Evolutionary conservation across 805 yeast species (phyloP), one percentile per base, ranked within the genome.

Genomic region (Tetrapisispora namnaoensis): DNA sequence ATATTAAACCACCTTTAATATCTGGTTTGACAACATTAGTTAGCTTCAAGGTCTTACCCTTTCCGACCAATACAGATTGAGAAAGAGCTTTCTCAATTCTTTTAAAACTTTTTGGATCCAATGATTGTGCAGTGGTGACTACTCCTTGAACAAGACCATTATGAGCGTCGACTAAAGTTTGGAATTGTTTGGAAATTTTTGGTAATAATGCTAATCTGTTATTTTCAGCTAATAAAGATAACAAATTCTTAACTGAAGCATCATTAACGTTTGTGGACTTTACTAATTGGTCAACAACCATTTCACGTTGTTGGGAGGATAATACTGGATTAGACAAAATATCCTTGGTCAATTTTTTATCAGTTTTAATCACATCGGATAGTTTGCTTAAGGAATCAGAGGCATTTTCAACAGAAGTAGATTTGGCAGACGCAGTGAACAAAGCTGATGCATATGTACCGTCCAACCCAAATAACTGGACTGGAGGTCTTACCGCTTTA

Each of bases 361-460:
- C 97, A 55, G 74, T 66, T 45, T 73, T 61, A 55, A 89, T 64
- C 55, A 82, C 70, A 30, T 50, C 49, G 38, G 72, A 64, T 59
- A 93, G 69, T 55, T 78, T 70, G 57, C 68, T 68, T 62, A 93
- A 79, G 39, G 90, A 79, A 62, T 74, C 74, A 60, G 76, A 75
- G 49, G 90, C 82, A 54, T 81, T 70, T 56, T 82, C 91, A 59
- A 89, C 73, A 10, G 87, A 74, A 35, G 95, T 78, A 59, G 80
- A 80, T 76, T 86, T 83, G 57, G 83, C 83, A 49, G 98, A 83
- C 21, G 98, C 97, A 48, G 90, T 76, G 80, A 82, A 91, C 61
- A 93, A 78, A 45, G 99, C 96, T 50, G 88, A 78, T 59, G 98
- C 99, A 71, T 91, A 91, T 56, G 98, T 89, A 66, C 98, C 99